Percentiles rank a stretch among this genome's conserved stretches.
phyloP scores from a whole-genome alignment of 202 grass and related monocot species.

The Carex arenaria region DNA sequence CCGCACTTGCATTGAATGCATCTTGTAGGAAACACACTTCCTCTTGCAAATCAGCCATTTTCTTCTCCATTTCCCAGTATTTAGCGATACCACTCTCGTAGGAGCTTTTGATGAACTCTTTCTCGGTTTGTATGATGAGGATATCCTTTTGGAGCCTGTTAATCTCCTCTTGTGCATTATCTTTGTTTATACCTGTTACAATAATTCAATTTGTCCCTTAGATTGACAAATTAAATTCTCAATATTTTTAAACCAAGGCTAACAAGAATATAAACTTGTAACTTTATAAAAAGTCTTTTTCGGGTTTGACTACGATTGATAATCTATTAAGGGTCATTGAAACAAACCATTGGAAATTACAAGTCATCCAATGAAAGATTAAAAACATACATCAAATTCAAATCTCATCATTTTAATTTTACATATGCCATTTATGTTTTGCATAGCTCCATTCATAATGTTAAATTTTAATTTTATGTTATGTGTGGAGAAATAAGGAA shows the following conservation, averaged over 20 bases:
- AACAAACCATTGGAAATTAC: background rate
- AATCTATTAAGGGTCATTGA: background rate
- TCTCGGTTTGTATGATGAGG: conserved; percentile 74
- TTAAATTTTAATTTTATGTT: background rate
- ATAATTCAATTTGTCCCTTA: background rate
- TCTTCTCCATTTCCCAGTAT: conserved; percentile 83
- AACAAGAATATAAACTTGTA: background rate
- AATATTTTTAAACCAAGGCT: background rate
- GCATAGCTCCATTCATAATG: background rate
- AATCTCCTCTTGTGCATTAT: conserved; percentile 60
- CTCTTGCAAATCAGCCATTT: conserved; percentile 74
- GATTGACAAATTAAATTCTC: background rate
- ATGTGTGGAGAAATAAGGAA: background rate
- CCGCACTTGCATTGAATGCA: conserved; percentile 51
- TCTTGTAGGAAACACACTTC: conserved; percentile 70
- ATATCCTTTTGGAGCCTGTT: conserved; percentile 72
- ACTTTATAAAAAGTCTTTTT: background rate
- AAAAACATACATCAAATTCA: background rate
- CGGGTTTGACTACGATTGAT: background rate
- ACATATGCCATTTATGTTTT: no score
- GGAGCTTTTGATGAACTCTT: conserved; percentile 86
- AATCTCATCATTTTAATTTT: background rate
- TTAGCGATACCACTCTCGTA: conserved; percentile 85
- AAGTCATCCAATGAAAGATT: background rate
- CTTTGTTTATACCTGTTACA: conserved; percentile 33